phyloP scores from a whole-genome alignment of 495 filamentous ascomycete species.

The Trypethelium eluteriae region DNA sequence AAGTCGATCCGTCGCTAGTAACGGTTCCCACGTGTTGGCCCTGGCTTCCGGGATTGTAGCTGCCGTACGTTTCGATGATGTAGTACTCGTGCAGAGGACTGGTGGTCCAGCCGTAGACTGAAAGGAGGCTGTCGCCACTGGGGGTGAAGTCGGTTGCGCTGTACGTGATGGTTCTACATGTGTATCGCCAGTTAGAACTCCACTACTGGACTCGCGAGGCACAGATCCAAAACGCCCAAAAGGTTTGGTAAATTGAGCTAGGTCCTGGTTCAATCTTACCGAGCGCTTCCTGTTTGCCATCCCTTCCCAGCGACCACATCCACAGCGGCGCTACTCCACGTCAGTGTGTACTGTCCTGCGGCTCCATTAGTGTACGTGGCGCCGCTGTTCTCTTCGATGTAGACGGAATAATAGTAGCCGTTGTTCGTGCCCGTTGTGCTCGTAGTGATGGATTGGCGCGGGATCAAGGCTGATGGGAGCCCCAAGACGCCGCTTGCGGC shows the following conservation, averaged over 20 bases:
- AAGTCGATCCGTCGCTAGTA: constrained; percentile 51
- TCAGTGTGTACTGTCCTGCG: constrained; percentile 24
- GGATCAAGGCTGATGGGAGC: neutral
- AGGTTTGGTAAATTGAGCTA: neutral
- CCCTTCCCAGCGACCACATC: constrained; percentile 32
- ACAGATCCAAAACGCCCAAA: neutral
- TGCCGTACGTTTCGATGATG: constrained; percentile 49
- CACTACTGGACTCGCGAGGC: neutral
- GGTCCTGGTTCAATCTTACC: neutral
- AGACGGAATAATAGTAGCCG: constrained; percentile 32
- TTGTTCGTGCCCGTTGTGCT: constrained; percentile 14
- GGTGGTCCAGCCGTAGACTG: constrained; percentile 54
- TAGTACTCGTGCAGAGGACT: constrained; percentile 57
- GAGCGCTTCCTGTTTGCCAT: constrained; percentile 27
- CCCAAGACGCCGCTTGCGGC: neutral
- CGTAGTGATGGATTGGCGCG: neutral
- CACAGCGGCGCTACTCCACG: constrained; percentile 23
- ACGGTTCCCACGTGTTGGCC: constrained; percentile 48
- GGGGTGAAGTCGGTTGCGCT: constrained; percentile 44
- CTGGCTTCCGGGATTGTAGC: constrained; percentile 48
- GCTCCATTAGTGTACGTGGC: constrained; percentile 28
- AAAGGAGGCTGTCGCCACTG: constrained; percentile 46
- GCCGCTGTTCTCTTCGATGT: constrained; percentile 26
- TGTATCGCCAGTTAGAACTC: constrained; percentile 5
- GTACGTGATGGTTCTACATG: constrained; percentile 36